phyloP scores from a whole-genome alignment of 2,329 filamentous ascomycete species.

The Gyromitra esculenta region DNA sequence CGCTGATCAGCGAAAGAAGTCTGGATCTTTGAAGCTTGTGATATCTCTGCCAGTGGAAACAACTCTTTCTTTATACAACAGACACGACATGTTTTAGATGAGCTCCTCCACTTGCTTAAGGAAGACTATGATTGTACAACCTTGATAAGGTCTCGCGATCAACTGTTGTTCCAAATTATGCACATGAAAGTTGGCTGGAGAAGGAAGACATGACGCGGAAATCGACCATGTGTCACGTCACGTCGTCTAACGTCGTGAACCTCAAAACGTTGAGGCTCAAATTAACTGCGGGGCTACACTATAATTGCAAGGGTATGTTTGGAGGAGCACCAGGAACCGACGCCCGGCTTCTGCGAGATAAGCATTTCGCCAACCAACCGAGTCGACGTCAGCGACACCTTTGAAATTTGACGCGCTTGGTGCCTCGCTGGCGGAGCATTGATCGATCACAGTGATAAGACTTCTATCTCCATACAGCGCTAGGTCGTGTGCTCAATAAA shows the following conservation, averaged over 20 bases:
- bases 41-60: conserved; percentile 29
- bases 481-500: conserved; percentile 28
- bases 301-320: neutral
- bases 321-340: conserved; percentile 22
- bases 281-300: conserved; percentile 26
- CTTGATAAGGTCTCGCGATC: conserved; percentile 35
- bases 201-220: conserved; percentile 1
- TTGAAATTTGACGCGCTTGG: conserved; percentile 27
- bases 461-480: conserved; percentile 8
- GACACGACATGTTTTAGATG: conserved; percentile 32
- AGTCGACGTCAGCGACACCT: conserved; percentile 35
- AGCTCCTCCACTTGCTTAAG: conserved; percentile 33
- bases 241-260: conserved; percentile 8
- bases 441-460: conserved; percentile 46
- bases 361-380: conserved; percentile 42
- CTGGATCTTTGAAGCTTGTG: conserved; percentile 19
- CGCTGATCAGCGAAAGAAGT: conserved; percentile 27
- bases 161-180: conserved; percentile 31
- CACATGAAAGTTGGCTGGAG: conserved; percentile 14
- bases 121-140: conserved; percentile 26
- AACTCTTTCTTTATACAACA: conserved; percentile 48
- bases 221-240: conserved; percentile 26
- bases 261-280: conserved; percentile 35
- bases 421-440: conserved; percentile 32
- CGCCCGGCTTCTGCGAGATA: conserved; percentile 33